Evolutionary conservation across 2,329 filamentous ascomycete species (phyloP).

Genomic region (Diaporthe longicolla): DNA sequence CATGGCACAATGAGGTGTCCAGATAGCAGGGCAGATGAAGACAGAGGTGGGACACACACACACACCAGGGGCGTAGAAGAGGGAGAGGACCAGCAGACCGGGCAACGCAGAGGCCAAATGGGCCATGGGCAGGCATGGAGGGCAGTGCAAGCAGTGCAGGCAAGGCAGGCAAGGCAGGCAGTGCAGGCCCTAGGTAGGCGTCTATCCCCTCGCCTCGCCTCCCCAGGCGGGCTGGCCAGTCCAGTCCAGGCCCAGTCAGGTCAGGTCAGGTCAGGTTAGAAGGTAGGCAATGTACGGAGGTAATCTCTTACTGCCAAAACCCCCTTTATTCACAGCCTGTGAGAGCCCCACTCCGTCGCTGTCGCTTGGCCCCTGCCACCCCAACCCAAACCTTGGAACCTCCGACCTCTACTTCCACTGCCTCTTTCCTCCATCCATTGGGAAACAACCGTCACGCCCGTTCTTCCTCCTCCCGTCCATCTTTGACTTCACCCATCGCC

Average conservation of each 20-base stretch:
- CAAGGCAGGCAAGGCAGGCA: conserved; percentile 1
- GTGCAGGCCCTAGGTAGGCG: not conserved
- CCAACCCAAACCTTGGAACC: conserved; percentile 35
- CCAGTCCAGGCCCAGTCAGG: conserved; percentile 13
- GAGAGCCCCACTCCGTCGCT: conserved; percentile 34
- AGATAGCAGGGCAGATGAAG: not conserved
- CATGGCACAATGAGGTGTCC: not conserved
- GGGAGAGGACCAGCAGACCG: not conserved
- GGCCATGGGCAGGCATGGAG: not conserved
- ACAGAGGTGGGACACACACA: not conserved
- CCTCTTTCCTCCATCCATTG: conserved; percentile 37
- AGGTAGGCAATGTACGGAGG: conserved; percentile 17
- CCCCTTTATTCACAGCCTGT: conserved; percentile 33
- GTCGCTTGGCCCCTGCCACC: conserved; percentile 34
- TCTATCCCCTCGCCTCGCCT: conserved; percentile 7
- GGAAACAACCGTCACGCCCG: conserved; percentile 34
- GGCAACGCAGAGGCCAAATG: not conserved
- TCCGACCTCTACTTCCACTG: conserved; percentile 34
- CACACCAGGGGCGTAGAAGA: not conserved
- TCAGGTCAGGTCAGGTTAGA: conserved; percentile 31
- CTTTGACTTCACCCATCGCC: conserved; percentile 31
- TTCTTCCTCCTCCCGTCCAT: conserved; percentile 39
- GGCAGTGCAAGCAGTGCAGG: conserved; percentile 2
- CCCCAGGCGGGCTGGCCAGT: conserved; percentile 22
- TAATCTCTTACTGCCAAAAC: conserved; percentile 34